A percentile compares a stretch with the other conserved stretches of the same genome.
These are phyloP conservation scores for Blastobotrys aristatus DNA, from an alignment of 1,139 yeast species.

Conservation along the genomic window DNA sequence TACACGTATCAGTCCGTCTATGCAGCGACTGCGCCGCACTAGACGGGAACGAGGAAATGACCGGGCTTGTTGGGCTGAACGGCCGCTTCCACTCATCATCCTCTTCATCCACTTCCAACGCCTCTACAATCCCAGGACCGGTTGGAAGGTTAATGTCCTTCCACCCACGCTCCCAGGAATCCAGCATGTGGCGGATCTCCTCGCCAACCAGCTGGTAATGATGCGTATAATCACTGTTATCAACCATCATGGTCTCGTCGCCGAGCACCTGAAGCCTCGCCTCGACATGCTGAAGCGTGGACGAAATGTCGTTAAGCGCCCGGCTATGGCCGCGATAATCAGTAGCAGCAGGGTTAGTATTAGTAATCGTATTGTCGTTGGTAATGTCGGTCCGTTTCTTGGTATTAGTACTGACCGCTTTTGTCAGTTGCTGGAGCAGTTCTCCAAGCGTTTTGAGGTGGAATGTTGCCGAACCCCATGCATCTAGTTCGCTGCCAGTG, in stretches of 20 bases:
- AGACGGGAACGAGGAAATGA: neutral
- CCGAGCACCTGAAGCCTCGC: conserved; percentile 34
- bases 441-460: conserved; percentile 28
- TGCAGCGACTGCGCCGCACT: conserved; percentile 8
- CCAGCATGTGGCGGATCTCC: conserved; percentile 30
- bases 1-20: conserved; percentile 13
- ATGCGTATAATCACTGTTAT: conserved; percentile 19
- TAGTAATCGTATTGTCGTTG: conserved; percentile 9
- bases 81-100: conserved; percentile 9
- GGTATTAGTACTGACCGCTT: conserved; percentile 22
- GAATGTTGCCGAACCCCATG: conserved; percentile 34
- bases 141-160: conserved; percentile 8
- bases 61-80: conserved; percentile 15
- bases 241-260: conserved; percentile 22
- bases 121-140: no score
- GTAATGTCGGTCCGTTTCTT: conserved; percentile 2
- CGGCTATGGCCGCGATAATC: conserved; percentile 21
- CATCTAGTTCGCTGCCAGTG: conserved; percentile 23
- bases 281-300: conserved; percentile 33
- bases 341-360: no score
- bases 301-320: conserved; percentile 26
- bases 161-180: conserved; percentile 32
- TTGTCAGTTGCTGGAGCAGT: conserved; percentile 27
- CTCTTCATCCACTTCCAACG: neutral
- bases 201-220: conserved; percentile 32